Evolutionary conservation across 495 filamentous ascomycete genomes (phyloP).

Genomic region (Penicillium paradoxum): DNA sequence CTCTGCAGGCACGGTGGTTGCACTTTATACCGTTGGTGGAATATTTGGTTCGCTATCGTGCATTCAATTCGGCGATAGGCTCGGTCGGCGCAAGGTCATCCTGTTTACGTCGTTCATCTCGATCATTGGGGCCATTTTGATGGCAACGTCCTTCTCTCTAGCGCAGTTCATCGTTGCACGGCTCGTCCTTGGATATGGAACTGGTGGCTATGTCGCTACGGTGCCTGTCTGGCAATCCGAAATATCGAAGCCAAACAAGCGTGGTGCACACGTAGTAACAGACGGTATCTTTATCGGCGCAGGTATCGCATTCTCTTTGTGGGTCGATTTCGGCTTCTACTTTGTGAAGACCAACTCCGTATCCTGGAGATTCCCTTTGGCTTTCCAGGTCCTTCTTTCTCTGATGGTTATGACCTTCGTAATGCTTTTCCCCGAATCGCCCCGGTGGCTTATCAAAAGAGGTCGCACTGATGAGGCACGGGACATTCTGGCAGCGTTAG

Average conservation of each 20-base stretch:
- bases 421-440: constrained; percentile 54
- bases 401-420: constrained; percentile 45
- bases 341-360: constrained; percentile 47
- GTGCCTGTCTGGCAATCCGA: constrained; percentile 63
- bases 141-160: constrained; percentile 36
- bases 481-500: constrained; percentile 43
- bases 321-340: constrained; percentile 59
- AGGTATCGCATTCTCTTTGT: constrained; percentile 61
- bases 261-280: constrained; percentile 60
- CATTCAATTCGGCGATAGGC: constrained; percentile 28
- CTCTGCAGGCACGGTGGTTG: constrained; percentile 30
- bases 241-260: constrained; percentile 53
- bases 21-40: constrained; percentile 32
- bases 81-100: constrained; percentile 31
- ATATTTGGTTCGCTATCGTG: constrained; percentile 33
- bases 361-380: constrained; percentile 60
- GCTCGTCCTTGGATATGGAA: constrained; percentile 55
- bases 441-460: constrained; percentile 54
- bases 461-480: constrained; percentile 50
- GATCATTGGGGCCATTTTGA: constrained; percentile 40
- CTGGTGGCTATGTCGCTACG: constrained; percentile 59
- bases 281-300: constrained; percentile 62
- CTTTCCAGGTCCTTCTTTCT: constrained; percentile 57
- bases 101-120: constrained; percentile 28
- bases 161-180: constrained; percentile 43